phyloP scores from a whole-genome alignment of 192 early-diverging fungal species.

The Gryganskiella cystojenkinii region DNA sequence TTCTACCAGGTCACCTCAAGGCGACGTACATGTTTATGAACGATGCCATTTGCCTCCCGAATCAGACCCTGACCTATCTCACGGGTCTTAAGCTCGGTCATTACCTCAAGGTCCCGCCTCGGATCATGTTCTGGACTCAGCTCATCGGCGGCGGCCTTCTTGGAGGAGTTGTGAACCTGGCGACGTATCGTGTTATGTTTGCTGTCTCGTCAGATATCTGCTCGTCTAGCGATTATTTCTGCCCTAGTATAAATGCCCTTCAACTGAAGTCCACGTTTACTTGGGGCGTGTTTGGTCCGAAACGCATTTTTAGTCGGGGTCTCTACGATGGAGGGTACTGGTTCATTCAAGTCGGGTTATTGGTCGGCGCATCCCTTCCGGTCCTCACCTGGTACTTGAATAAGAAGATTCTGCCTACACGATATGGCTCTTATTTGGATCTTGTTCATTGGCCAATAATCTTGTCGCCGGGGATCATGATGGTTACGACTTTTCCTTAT shows the following conservation, averaged over 20 bases:
- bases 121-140: constrained; percentile 68
- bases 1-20: constrained; percentile 80
- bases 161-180: constrained; percentile 62
- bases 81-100: constrained; percentile 78
- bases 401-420: constrained; percentile 57
- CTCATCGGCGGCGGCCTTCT: constrained; percentile 67
- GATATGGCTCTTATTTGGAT: constrained; percentile 46
- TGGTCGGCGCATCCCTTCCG: constrained; percentile 65
- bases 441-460: constrained; percentile 67
- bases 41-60: constrained; percentile 76
- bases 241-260: no score
- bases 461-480: constrained; percentile 57
- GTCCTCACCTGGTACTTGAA: constrained; percentile 63
- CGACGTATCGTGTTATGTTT: constrained; percentile 56
- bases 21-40: constrained; percentile 88
- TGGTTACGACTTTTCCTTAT: constrained; percentile 61
- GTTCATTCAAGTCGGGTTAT: constrained; percentile 53
- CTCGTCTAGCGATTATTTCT: constrained; percentile 72
- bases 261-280: no score
- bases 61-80: constrained; percentile 75
- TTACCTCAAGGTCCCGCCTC: constrained; percentile 77
- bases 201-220: constrained; percentile 56
- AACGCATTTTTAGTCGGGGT: constrained; percentile 14
- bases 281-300: constrained; percentile 81
- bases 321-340: constrained; percentile 66